phyloP scores from a whole-genome alignment of 106 monocot species.

The Dactylorhiza incarnata region DNA sequence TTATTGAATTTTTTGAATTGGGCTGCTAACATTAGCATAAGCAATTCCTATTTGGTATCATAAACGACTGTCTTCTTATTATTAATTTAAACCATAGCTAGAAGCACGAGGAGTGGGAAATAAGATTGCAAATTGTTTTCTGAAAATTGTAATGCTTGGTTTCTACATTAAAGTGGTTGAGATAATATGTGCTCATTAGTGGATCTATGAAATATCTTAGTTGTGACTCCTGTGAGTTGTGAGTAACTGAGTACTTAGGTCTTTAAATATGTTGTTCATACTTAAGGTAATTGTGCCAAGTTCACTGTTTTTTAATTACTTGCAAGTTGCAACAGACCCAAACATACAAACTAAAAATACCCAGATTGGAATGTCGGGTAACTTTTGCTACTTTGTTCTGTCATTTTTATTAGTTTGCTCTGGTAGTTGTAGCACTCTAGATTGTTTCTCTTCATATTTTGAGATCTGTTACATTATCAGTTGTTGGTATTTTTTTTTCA shows the following conservation, averaged over 20 bases:
- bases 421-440: too few relatives aligned
- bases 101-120: background rate
- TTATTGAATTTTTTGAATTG: background rate
- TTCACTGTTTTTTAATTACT: too few relatives aligned
- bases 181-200: background rate
- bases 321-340: too few relatives aligned
- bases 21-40: background rate
- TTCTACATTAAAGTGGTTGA: background rate
- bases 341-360: too few relatives aligned
- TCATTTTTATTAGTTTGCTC: too few relatives aligned
- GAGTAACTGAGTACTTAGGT: background rate
- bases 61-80: too few relatives aligned
- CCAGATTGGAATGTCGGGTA: too few relatives aligned
- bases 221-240: too few relatives aligned
- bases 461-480: too few relatives aligned
- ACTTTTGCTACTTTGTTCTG: too few relatives aligned
- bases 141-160: background rate
- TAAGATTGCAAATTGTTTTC: background rate
- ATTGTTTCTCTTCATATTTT: too few relatives aligned
- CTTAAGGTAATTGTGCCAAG: background rate
- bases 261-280: background rate
- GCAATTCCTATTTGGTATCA: background rate
- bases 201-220: background rate
- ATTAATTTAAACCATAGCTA: background rate
- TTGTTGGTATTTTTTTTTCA: too few relatives aligned